Base-by-base conservation (phyloP, 2,329 filamentous ascomycete species). In the Aspergillus fumigatus region DNA sequence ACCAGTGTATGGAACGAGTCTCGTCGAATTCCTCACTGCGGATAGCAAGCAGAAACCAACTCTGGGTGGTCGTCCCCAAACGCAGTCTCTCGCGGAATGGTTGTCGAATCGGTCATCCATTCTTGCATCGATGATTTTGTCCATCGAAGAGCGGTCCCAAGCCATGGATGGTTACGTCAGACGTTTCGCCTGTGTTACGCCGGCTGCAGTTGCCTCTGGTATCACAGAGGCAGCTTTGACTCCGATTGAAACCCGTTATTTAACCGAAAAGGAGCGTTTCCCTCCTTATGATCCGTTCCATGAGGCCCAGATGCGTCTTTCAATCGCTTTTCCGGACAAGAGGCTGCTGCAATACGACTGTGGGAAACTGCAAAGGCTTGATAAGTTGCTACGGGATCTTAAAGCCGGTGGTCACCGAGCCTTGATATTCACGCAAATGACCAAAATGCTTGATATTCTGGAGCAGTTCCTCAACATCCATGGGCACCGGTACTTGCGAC, bases 381-480 rank as follows among this genome's bases (percentile, higher is more conserved):
- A 95, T 67, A 87, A 87, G 59, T 82, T 99, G 1, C 82, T 99
- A 14, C 88, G 94, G 9, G 87, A 89, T 60, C 82, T 99, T 7
- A 92, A 97, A 75, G 85, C 89, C 2, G 92, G 91, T 41, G 92
- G 92, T 1, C 94, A 97, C 68, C 90, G 95, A 7, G 94, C 92
- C 9, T 81, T 99, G 51, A 99, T 99, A 71, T 99, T 99, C 74
- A 97, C 95, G 0, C 94, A 99, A 70, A 99, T 99, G 94, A 97
- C 94, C 49, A 96, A 96, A 72, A 94, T 97, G 48, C 82, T 99
- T 19, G 93, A 99, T 72, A 96, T 99, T 54, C 82, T 99, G 2
- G 94, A 99, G 73, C 92, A 94, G 65, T 99, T 99, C 70, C 84
- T 99, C 64, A 97, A 97, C 70, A 97, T 99, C 51, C 93, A 99